These are phyloP conservation scores for Syzygium aqueum DNA, from an alignment of 345 rosid species.

Conservation along the genomic window DNA sequence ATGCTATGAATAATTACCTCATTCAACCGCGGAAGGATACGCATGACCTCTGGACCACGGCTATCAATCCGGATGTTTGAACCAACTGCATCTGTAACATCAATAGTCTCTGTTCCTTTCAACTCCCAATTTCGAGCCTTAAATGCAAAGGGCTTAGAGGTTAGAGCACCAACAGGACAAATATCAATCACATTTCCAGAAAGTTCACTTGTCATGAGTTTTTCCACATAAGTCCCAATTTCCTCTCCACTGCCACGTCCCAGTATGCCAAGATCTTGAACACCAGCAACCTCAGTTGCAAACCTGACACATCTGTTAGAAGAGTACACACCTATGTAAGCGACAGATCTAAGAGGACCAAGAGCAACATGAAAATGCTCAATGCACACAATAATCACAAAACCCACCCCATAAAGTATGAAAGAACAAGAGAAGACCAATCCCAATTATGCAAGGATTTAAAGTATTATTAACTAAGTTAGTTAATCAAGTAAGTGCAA, in stretches of 20 bases:
- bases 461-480: background rate
- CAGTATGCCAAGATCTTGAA: constrained; percentile 94
- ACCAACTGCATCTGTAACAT: constrained; percentile 94
- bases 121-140: constrained; percentile 99
- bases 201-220: constrained; percentile 98
- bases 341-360: background rate
- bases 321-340: background rate
- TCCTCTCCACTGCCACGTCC: constrained; percentile 99
- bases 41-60: constrained; percentile 98
- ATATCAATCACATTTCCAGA: constrained; percentile 98
- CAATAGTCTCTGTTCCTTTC: constrained; percentile 94
- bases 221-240: constrained; percentile 97
- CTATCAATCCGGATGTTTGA: constrained; percentile 95
- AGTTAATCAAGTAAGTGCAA: background rate
- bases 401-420: background rate
- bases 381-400: background rate
- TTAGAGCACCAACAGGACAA: constrained; percentile 98
- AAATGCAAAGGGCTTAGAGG: constrained; percentile 97
- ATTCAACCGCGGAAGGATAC: constrained; percentile 79
- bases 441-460: background rate
- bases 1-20: constrained; percentile 40
- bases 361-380: background rate
- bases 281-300: constrained; percentile 97
- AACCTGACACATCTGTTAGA: constrained; percentile 85
- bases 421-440: background rate